Evolutionary conservation across 306 rosid genomes (phyloP).

Genomic region (Prosopis cineraria): DNA sequence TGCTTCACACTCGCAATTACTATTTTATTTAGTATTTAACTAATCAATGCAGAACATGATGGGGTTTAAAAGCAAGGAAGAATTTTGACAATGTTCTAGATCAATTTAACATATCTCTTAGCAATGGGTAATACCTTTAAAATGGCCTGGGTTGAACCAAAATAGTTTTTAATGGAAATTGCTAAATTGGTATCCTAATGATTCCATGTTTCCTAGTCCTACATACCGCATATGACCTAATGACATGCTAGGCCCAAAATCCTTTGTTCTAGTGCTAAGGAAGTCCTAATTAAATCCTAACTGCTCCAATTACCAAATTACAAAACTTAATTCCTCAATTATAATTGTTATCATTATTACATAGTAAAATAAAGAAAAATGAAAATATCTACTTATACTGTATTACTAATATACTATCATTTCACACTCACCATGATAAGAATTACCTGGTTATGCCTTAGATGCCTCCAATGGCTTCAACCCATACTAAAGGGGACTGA

Average conservation of each 20-base stretch:
- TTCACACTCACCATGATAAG: background rate
- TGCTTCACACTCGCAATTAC: background rate
- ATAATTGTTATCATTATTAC: background rate
- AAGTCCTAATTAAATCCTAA: background rate
- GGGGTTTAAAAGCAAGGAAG: background rate
- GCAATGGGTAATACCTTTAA: background rate
- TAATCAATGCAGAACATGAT: background rate
- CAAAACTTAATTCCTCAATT: background rate
- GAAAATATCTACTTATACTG: background rate
- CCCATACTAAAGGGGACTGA: background rate
- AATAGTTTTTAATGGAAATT: background rate
- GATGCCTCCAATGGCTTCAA: background rate
- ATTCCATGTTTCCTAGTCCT: background rate
- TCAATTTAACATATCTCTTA: background rate
- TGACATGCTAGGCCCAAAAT: background rate
- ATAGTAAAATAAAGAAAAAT: background rate
- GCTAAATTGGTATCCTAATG: background rate
- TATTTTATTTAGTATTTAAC: background rate
- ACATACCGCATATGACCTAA: background rate
- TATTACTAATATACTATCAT: background rate
- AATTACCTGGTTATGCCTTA: background rate
- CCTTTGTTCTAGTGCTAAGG: background rate
- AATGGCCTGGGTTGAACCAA: background rate
- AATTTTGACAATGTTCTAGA: background rate
- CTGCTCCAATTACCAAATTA: background rate